Percentiles rank a stretch among this genome's conserved stretches.
These are phyloP conservation scores for Blastomyces gilchristii DNA, from an alignment of 2,329 filamentous ascomycete species.

Conservation along the genomic window DNA sequence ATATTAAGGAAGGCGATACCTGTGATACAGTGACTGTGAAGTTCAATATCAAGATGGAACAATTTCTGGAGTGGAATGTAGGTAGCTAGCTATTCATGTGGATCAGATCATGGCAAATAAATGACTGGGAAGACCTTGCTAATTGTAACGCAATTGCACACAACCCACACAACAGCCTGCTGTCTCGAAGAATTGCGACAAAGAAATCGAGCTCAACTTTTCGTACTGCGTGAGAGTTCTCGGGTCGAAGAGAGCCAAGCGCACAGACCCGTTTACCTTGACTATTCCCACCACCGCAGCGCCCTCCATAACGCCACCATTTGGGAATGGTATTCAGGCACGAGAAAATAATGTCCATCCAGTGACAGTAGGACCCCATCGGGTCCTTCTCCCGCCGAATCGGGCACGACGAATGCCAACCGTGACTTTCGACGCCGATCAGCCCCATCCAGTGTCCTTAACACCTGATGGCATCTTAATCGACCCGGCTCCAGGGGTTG, in stretches of 20 bases:
- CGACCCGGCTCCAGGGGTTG: too few species aligned
- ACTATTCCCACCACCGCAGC: background rate
- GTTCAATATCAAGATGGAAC: background rate
- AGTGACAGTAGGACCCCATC: too few species aligned
- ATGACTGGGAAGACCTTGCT: background rate
- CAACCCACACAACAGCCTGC: background rate
- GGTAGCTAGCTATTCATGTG: background rate
- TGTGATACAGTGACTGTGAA: background rate
- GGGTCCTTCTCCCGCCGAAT: too few species aligned
- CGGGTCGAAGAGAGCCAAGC: background rate
- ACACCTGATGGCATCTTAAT: too few species aligned
- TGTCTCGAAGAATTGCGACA: background rate
- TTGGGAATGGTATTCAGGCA: background rate
- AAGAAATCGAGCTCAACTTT: background rate
- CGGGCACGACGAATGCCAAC: too few species aligned
- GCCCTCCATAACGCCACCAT: background rate
- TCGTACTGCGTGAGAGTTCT: background rate
- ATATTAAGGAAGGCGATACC: background rate
- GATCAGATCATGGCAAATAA: background rate
- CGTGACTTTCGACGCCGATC: too few species aligned
- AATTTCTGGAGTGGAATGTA: slow-evolving; percentile 1
- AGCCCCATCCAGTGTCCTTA: too few species aligned
- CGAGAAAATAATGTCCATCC: background rate
- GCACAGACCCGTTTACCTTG: background rate
- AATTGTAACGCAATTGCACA: background rate